Evolutionary conservation across 495 filamentous ascomycete genomes (phyloP).

Genomic region (Neurospora sp.): DNA sequence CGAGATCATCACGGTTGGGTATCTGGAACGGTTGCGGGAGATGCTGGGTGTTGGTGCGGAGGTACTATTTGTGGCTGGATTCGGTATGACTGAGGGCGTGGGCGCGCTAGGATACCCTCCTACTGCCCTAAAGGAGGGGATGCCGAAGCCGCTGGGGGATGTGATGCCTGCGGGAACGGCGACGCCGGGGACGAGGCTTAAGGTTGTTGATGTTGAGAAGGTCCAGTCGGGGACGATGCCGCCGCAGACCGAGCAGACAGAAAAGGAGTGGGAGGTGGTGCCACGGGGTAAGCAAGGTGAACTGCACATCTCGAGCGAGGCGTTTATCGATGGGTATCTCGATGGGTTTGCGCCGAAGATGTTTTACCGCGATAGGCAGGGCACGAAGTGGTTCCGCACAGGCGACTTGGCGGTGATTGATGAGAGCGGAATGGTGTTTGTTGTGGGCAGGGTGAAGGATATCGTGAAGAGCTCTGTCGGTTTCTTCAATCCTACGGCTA

Average conservation of each 20-base stretch:
- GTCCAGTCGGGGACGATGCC: not conserved
- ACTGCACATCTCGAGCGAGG: not conserved
- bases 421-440: not conserved
- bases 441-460: not conserved
- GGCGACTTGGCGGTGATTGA: not conserved
- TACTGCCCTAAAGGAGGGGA: not conserved
- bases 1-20: not conserved
- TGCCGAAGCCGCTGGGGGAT: not conserved
- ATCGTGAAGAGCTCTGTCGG: not conserved
- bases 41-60: not conserved
- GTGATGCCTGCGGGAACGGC: not conserved
- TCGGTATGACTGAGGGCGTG: not conserved
- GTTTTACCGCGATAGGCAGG: not conserved
- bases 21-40: not conserved
- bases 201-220: not conserved
- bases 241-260: not conserved
- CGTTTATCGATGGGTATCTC: not conserved
- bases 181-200: not conserved
- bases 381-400: not conserved
- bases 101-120: not conserved
- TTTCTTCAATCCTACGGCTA: not conserved
- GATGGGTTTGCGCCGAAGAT: not conserved
- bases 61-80: not conserved
- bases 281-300: not conserved
- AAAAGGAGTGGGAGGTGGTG: not conserved